Percentiles rank a stretch among this genome's conserved stretches.
These are phyloP conservation scores for Cymbopogon flexuosus DNA, from an alignment of 202 grass and related monocot genomes.

Conservation along the genomic window DNA sequence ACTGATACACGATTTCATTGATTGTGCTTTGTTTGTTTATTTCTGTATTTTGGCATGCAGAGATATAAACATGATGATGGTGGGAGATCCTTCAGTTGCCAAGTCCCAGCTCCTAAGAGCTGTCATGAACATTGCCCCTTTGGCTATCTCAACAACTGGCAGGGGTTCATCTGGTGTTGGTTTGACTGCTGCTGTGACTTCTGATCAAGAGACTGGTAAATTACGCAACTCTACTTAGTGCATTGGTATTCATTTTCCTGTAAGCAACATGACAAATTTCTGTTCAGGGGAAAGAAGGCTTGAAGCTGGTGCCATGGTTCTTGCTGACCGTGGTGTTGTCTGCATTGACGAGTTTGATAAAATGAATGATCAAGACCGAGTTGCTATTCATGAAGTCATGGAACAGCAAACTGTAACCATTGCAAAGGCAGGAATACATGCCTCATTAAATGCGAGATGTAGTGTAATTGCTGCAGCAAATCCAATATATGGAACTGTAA, in stretches of 20 bases:
- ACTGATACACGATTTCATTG: conserved; percentile 19
- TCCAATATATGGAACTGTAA: conserved; percentile 97
- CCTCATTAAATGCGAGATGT: conserved; percentile 94
- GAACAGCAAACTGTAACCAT: conserved; percentile 97
- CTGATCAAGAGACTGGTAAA: conserved; percentile 95
- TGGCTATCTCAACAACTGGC: conserved; percentile 91
- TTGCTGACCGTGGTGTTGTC: conserved; percentile 91
- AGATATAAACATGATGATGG: conserved; percentile 99
- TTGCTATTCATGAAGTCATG: conserved; percentile 99
- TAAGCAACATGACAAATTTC: conserved; percentile 4
- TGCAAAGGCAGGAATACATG: conserved; percentile 97
- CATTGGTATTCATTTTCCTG: not conserved
- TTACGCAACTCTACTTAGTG: not conserved
- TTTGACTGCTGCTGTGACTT: conserved; percentile 89
- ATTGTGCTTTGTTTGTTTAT: not conserved
- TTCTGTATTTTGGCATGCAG: conserved; percentile 36
- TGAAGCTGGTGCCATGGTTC: conserved; percentile 99
- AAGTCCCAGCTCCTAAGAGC: conserved; percentile 94
- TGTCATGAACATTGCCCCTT: conserved; percentile 89
- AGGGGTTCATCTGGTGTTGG: conserved; percentile 98
- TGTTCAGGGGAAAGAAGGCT: conserved; percentile 90
- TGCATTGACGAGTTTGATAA: conserved; percentile 99
- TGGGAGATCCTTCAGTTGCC: conserved; percentile 94
- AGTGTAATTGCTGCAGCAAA: conserved; percentile 98
- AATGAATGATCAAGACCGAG: conserved; percentile 97